Evolutionary conservation across 2,329 filamentous ascomycete species (phyloP).

Genomic region (Coniochaeta ligniaria): DNA sequence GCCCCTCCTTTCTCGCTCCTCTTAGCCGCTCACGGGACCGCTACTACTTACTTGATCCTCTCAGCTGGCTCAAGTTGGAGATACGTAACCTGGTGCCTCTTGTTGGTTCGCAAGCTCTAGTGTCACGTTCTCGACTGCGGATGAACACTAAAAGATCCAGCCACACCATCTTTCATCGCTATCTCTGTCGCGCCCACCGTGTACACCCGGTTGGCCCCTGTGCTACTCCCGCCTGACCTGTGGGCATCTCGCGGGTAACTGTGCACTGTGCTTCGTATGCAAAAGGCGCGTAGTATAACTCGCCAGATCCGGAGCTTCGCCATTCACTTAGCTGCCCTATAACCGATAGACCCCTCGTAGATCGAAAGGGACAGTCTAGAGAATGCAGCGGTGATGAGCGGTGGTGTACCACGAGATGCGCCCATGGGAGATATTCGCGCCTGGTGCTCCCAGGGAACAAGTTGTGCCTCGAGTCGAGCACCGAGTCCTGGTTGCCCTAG

Average conservation of each 20-base stretch:
- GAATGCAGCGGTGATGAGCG: too few species aligned
- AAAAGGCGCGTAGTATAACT: background rate
- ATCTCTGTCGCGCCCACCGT: background rate
- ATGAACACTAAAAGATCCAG: background rate
- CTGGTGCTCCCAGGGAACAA: background rate
- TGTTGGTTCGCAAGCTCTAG: background rate
- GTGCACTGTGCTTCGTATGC: background rate
- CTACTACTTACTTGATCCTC: background rate
- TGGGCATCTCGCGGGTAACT: background rate
- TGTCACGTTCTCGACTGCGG: background rate
- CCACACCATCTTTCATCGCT: background rate
- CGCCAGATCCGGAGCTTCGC: background rate
- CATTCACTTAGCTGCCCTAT: background rate
- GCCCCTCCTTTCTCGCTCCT: background rate
- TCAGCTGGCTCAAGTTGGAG: background rate
- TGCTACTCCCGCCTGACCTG: background rate
- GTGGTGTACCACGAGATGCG: too few species aligned
- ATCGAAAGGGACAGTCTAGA: too few species aligned
- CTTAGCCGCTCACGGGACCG: conserved; percentile 8
- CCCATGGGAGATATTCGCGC: too few species aligned
- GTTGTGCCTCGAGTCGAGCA: background rate
- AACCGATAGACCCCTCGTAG: background rate
- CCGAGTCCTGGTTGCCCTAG: background rate
- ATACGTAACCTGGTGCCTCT: background rate
- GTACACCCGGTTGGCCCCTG: background rate